Percentiles rank a stretch among this genome's conserved stretches.
phyloP scores from a whole-genome alignment of 1,284 basidiomycete species.

The Puccinia horiana region DNA sequence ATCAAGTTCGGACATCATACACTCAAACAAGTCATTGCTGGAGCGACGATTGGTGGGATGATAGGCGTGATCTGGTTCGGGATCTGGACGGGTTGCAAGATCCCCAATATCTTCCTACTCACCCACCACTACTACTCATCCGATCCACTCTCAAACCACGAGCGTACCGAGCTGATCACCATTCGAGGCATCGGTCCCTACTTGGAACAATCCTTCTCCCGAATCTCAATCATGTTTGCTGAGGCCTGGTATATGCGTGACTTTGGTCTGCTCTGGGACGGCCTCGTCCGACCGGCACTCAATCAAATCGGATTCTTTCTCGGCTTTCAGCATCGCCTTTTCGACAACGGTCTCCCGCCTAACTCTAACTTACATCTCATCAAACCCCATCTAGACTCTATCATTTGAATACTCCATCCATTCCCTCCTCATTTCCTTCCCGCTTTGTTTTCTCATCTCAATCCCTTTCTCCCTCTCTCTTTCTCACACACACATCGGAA shows the following conservation, averaged over 20 bases:
- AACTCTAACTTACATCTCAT: constrained; percentile 19
- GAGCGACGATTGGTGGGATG: constrained; percentile 66
- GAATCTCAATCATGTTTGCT: background rate
- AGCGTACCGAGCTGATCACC: background rate
- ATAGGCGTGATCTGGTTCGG: constrained; percentile 68
- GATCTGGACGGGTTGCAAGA: constrained; percentile 63
- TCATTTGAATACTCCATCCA: background rate
- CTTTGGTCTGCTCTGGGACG: constrained; percentile 40
- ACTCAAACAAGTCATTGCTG: constrained; percentile 71
- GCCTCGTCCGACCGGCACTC: constrained; percentile 19
- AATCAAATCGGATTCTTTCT: constrained; percentile 20
- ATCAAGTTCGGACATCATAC: constrained; percentile 82
- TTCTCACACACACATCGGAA: background rate
- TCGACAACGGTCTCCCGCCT: constrained; percentile 26
- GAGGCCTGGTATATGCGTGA: constrained; percentile 46
- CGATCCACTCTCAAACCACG: background rate
- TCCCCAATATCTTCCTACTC: constrained; percentile 13
- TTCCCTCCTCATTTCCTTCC: background rate
- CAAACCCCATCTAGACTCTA: constrained; percentile 4
- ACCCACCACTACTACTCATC: background rate
- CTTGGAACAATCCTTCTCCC: background rate
- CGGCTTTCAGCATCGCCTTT: constrained; percentile 19
- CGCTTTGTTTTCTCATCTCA: background rate
- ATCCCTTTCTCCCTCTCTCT: background rate
- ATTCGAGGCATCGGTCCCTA: background rate